A percentile compares a stretch with the other conserved stretches of the same genome.
Evolutionary conservation across 2,329 filamentous ascomycete genomes (phyloP).

Genomic region (Colletotrichum lentis): DNA sequence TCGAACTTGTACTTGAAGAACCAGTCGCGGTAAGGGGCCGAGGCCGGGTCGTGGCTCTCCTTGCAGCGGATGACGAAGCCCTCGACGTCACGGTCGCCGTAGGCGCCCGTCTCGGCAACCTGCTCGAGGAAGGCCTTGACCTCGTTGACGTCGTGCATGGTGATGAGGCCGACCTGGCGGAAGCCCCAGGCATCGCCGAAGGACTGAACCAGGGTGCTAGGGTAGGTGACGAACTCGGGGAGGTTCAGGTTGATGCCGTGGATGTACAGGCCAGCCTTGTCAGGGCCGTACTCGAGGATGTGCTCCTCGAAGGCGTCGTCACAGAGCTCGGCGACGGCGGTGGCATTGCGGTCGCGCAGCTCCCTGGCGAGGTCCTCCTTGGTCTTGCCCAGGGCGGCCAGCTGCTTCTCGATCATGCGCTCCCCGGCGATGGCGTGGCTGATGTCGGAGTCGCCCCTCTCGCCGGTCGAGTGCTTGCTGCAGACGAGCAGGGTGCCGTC

Average conservation of each 20-base stretch:
- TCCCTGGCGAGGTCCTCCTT: conserved; percentile 79
- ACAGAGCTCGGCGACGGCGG: conserved; percentile 93
- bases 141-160: conserved; percentile 75
- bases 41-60: conserved; percentile 61
- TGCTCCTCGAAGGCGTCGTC: conserved; percentile 98
- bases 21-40: conserved; percentile 80
- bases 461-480: conserved; percentile 96
- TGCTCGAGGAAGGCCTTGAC: conserved; percentile 84
- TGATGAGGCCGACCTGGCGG: conserved; percentile 82
- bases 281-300: conserved; percentile 85
- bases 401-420: conserved; percentile 80
- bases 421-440: conserved; percentile 90
- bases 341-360: conserved; percentile 83
- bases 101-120: conserved; percentile 86
- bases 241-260: conserved; percentile 96
- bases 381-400: conserved; percentile 79
- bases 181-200: conserved; percentile 96
- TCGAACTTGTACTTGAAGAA: conserved; percentile 99
- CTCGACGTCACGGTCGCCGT: conserved; percentile 91
- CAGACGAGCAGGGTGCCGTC: conserved; percentile 93
- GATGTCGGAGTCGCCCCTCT: conserved; percentile 71
- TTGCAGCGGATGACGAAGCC: conserved; percentile 96
- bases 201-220: conserved; percentile 80
- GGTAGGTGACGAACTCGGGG: conserved; percentile 89
- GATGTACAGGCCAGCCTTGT: conserved; percentile 88